Percentiles rank a stretch among this genome's conserved stretches.
Evolutionary conservation across 192 early-diverging fungal genomes (phyloP).

Genomic region (Backusella westeae): DNA sequence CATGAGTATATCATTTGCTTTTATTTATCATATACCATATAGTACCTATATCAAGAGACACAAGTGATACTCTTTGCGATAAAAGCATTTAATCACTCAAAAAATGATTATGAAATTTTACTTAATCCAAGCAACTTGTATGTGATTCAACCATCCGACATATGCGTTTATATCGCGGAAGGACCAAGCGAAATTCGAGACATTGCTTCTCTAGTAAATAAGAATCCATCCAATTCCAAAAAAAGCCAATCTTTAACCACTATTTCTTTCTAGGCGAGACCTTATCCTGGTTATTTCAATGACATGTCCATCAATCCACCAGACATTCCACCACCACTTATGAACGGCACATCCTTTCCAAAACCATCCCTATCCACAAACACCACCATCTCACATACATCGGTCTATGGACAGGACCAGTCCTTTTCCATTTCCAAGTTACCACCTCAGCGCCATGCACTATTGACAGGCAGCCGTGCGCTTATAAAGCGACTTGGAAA

Average conservation of each 20-base stretch:
- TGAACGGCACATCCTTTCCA: background rate
- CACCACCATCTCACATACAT: background rate
- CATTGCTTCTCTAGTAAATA: slow-evolving; percentile 30
- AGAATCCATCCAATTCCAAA: background rate
- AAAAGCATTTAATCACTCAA: slow-evolving; percentile 20
- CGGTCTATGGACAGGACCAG: background rate
- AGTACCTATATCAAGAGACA: slow-evolving; percentile 40
- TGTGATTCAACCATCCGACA: slow-evolving; percentile 38
- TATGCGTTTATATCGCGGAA: slow-evolving; percentile 53
- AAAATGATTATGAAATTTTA: slow-evolving; percentile 36
- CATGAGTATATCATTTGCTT: background rate
- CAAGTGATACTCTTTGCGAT: slow-evolving; percentile 48
- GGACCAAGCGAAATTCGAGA: slow-evolving; percentile 39
- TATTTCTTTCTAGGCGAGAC: background rate
- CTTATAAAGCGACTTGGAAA: slow-evolving; percentile 11
- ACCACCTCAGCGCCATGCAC: slow-evolving; percentile 7
- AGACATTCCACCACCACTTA: background rate
- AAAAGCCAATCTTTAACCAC: background rate
- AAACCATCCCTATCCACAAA: background rate
- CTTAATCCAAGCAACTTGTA: slow-evolving; percentile 56
- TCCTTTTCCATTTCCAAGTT: background rate
- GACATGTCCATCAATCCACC: background rate
- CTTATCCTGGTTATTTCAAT: background rate
- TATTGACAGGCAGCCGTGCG: slow-evolving; percentile 15
- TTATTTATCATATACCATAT: background rate